These are phyloP conservation scores for Mercurialis annua DNA, from an alignment of 345 rosid species.

Conservation along the genomic window DNA sequence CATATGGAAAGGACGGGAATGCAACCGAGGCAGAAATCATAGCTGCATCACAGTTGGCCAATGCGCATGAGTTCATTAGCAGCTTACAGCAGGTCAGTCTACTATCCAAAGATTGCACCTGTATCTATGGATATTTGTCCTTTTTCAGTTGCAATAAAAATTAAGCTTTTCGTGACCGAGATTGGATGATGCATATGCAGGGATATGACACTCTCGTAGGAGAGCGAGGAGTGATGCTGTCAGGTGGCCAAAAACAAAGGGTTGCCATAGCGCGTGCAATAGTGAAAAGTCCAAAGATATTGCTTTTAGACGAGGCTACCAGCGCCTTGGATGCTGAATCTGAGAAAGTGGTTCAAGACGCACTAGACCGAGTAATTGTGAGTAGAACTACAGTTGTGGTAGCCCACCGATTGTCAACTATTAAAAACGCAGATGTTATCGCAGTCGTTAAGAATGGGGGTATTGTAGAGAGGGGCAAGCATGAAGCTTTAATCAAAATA, in stretches of 20 bases:
- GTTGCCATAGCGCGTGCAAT: constrained; percentile 78
- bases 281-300: constrained; percentile 57
- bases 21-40: constrained; percentile 51
- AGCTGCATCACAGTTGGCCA: constrained; percentile 51
- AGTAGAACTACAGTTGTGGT: constrained; percentile 58
- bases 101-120: not conserved
- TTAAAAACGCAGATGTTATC: constrained; percentile 56
- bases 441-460: constrained; percentile 61
- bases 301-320: constrained; percentile 70
- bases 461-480: constrained; percentile 64
- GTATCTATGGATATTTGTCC: not conserved
- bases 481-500: constrained; percentile 46
- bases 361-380: constrained; percentile 54
- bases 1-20: constrained; percentile 55
- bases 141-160: too few relatives aligned
- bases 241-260: constrained; percentile 80
- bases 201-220: constrained; percentile 75
- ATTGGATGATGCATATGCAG: constrained; percentile 30
- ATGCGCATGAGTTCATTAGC: constrained; percentile 58
- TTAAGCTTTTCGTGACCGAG: too few relatives aligned
- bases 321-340: constrained; percentile 78
- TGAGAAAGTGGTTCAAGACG: constrained; percentile 65
- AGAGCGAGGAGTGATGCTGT: constrained; percentile 63
- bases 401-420: constrained; percentile 65
- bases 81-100: constrained; percentile 29